These are phyloP conservation scores for Trichoderma brevicompactum DNA, from an alignment of 2,329 filamentous ascomycete species.

Conservation along the genomic window DNA sequence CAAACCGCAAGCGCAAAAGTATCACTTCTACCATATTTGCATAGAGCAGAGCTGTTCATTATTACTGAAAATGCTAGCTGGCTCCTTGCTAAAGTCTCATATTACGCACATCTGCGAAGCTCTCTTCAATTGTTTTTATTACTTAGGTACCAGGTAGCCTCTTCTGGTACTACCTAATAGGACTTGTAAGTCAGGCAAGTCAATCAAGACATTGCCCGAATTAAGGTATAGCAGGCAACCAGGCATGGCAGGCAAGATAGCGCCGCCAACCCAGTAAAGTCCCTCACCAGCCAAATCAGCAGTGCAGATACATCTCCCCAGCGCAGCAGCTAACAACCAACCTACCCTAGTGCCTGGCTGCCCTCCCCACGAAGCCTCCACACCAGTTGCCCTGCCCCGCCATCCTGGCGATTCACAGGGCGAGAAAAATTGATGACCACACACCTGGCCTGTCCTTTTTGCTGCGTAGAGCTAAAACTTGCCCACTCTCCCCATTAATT, in stretches of 20 bases:
- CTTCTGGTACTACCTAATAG: background rate
- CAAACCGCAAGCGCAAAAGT: too few relatives aligned
- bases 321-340: constrained; percentile 14
- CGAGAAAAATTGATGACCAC: constrained; percentile 49
- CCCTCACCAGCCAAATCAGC: background rate
- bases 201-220: background rate
- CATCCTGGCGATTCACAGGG: constrained; percentile 46
- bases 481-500: constrained; percentile 30
- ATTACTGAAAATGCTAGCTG: too few relatives aligned
- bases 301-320: background rate
- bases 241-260: background rate
- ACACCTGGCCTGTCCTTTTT: constrained; percentile 29
- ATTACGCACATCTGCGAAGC: too few relatives aligned
- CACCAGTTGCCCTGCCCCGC: constrained; percentile 38
- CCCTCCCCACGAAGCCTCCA: constrained; percentile 7
- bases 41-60: too few relatives aligned
- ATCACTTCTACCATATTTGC: too few relatives aligned
- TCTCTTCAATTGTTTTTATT: background rate
- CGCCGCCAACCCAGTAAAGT: background rate
- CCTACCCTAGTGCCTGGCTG: background rate
- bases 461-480: constrained; percentile 25
- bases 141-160: background rate
- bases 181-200: too few relatives aligned
- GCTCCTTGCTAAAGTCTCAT: too few relatives aligned
- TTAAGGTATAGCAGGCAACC: background rate